Base-by-base conservation (phyloP, 192 early-diverging fungal genomes). In the Podila clonocystis region DNA sequence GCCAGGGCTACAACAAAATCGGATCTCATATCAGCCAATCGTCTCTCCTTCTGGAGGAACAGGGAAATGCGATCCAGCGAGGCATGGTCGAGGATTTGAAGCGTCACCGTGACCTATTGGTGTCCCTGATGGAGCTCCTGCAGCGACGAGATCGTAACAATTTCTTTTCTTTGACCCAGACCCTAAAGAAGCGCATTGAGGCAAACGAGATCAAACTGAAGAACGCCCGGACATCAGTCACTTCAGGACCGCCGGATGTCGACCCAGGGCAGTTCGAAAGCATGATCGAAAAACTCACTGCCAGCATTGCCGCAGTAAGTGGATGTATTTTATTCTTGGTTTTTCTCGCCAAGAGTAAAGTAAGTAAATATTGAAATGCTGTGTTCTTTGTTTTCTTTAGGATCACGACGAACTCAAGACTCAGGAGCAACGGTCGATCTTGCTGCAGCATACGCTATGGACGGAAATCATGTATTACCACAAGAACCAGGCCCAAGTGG, bases 81-180 rank as follows among this genome's bases (percentile, higher is more conserved):
- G 86, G 82, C 5, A 75, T 91, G n/a, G 72, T 92, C 9, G 91
- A 93, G 50, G 88, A 87, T 82, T 70, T 93, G 48, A 93, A 92
- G 62, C 78, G 85, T 13, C 86, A 90, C 52, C 84, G 91, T 15
- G 91, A 93, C 77, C 48, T 93, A 3, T 71, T 92, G 11, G 84
- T 88, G 2, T 88, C 91, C 20, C 82, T 88, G 52, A 84, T 72
- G 64, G 84, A 88, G 58, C 34, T 90, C 31, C 34, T 90, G 31
- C 88, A 90, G 7, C 79, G 92, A n/a, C 82, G 79, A 29, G 87
- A 92, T 36, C 71, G 82, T 9, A 66, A 65, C 5, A 58, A 85
- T 31, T 55, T 76, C 24, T 63, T 41, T 2, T 72, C 83, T 4
- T 82, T 63, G 1, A 73, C 83, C 7, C 91, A 91, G 22, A 49